Conservation (phyloP, 2,329 filamentous ascomycete genomes). For the Monascus ruber region DNA sequence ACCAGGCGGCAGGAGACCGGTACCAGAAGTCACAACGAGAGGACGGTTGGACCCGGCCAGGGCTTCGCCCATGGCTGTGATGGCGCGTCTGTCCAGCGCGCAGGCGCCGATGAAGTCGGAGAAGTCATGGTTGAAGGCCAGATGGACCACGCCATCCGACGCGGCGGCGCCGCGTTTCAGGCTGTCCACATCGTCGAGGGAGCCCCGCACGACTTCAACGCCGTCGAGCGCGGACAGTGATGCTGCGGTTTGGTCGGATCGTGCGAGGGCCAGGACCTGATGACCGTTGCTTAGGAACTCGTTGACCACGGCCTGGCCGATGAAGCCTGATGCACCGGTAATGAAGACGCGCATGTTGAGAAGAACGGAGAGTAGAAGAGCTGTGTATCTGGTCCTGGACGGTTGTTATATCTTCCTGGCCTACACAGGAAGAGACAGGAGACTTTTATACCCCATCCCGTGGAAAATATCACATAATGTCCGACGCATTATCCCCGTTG, state of each 20-base stretch:
- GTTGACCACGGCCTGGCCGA: slow-evolving; percentile 29
- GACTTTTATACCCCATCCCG: too few species aligned
- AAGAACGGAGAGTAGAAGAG: background rate
- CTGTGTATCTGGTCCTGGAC: too few species aligned
- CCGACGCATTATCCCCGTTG: too few species aligned
- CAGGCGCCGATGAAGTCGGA: slow-evolving; percentile 17
- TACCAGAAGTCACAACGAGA: slow-evolving; percentile 29
- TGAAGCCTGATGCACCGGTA: slow-evolving; percentile 35
- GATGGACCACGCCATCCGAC: slow-evolving; percentile 30
- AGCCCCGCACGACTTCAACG: slow-evolving; percentile 21
- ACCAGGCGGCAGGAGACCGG: slow-evolving; percentile 15
- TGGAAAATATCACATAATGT: too few species aligned
- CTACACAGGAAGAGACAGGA: too few species aligned
- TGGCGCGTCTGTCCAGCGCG: slow-evolving; percentile 22
- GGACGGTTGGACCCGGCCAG: slow-evolving; percentile 23
- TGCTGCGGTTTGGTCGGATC: slow-evolving; percentile 19
- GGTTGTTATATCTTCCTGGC: too few species aligned
- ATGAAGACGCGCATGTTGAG: slow-evolving; percentile 20
- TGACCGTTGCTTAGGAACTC: slow-evolving; percentile 31
- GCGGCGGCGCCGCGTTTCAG: slow-evolving; percentile 21
- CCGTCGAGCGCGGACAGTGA: slow-evolving; percentile 19
- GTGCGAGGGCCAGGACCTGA: slow-evolving; percentile 31
- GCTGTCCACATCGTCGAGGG: slow-evolving; percentile 23
- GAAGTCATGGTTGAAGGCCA: slow-evolving; percentile 35
- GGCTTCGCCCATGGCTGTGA: slow-evolving; percentile 24